Percentiles rank a stretch among this genome's conserved stretches.
Conservation (phyloP, 176 grass and related monocot genomes). For the Aegilops longissima region DNA sequence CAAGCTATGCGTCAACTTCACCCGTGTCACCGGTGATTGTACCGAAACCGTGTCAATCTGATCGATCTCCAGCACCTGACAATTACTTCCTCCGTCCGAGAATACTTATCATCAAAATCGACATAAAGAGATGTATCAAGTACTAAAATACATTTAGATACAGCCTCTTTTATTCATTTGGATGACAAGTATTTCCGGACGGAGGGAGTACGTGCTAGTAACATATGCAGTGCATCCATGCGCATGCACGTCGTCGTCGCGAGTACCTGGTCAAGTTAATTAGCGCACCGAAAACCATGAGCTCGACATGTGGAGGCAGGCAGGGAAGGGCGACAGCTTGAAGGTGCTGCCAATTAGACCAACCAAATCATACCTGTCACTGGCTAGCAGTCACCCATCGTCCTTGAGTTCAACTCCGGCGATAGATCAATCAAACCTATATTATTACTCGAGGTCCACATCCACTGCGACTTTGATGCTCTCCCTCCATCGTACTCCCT, state of each 20-base stretch:
- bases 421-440: neutral
- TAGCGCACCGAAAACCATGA: constrained; percentile 17
- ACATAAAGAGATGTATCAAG: too few relatives aligned
- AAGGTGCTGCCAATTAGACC: constrained; percentile 7
- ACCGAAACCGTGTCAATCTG: neutral
- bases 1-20: neutral
- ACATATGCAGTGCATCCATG: neutral
- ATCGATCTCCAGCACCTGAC: neutral
- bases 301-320: constrained; percentile 35
- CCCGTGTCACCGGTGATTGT: neutral
- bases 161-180: too few relatives aligned
- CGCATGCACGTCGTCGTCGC: constrained; percentile 15
- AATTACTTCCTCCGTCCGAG: too few relatives aligned
- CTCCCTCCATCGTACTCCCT: too few relatives aligned
- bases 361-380: neutral
- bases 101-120: too few relatives aligned
- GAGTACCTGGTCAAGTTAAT: constrained; percentile 32
- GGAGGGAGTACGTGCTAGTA: too few relatives aligned
- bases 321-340: neutral
- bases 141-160: too few relatives aligned
- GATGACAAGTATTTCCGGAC: too few relatives aligned
- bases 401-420: neutral
- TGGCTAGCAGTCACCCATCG: neutral
- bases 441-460: neutral
- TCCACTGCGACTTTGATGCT: neutral